These are phyloP conservation scores for Colletotrichum musicola DNA, from an alignment of 2,329 filamentous ascomycete genomes.

Conservation along the genomic window DNA sequence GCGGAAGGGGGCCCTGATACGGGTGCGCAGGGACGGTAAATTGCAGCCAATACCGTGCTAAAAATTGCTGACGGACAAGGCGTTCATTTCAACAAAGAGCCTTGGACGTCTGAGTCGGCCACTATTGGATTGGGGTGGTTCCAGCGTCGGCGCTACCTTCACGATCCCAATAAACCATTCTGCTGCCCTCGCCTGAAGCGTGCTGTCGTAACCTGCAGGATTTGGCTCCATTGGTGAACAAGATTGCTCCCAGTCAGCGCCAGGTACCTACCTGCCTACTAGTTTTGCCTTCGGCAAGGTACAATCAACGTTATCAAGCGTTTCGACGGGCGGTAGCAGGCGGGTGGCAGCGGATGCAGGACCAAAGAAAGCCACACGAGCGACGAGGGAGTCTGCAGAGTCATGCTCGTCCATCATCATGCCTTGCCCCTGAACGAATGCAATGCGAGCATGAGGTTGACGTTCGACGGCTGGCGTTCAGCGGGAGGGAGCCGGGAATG, in stretches of 20 bases:
- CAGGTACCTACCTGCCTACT: slow-evolving; percentile 4
- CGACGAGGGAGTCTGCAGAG: slow-evolving; percentile 2
- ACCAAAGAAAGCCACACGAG: slow-evolving; percentile 10
- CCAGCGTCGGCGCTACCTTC: slow-evolving; percentile 37
- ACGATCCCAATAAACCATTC: slow-evolving; percentile 21
- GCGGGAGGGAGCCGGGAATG: not conserved
- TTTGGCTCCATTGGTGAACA: slow-evolving; percentile 3
- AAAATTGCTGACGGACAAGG: slow-evolving; percentile 29
- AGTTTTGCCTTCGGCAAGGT: slow-evolving; percentile 6
- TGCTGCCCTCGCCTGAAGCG: slow-evolving; percentile 25
- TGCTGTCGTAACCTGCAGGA: slow-evolving; percentile 9
- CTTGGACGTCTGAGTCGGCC: slow-evolving; percentile 31
- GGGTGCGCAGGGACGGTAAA: slow-evolving; percentile 36
- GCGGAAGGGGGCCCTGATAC: slow-evolving; percentile 16
- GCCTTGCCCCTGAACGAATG: slow-evolving; percentile 30
- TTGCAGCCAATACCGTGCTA: slow-evolving; percentile 37
- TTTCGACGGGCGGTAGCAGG: slow-evolving; percentile 12
- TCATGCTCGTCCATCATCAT: slow-evolving; percentile 12
- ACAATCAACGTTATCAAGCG: not conserved
- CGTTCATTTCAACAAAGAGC: slow-evolving; percentile 38
- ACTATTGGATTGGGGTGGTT: slow-evolving; percentile 35
- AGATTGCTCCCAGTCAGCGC: slow-evolving; percentile 3
- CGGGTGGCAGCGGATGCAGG: not conserved
- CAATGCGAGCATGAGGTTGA: slow-evolving; percentile 2
- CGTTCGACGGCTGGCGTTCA: not conserved